Conservation (phyloP, 1,284 basidiomycete genomes). For the Megacollybia platyphylla region DNA sequence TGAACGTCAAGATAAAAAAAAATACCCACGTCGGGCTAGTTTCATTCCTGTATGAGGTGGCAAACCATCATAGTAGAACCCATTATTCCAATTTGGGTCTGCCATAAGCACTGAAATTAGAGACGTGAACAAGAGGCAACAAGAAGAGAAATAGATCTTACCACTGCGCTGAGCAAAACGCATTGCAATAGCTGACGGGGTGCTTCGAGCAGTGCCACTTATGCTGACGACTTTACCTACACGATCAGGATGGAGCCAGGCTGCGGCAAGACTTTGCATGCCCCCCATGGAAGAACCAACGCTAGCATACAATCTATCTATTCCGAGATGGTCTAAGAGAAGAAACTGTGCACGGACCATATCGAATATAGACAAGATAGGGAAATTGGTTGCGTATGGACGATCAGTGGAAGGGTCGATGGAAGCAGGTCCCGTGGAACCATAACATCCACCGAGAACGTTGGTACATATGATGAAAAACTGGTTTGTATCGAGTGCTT, state of each 20-base stretch:
- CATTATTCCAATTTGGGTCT: slow-evolving; percentile 98
- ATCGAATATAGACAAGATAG: slow-evolving; percentile 88
- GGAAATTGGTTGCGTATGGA: slow-evolving; percentile 86
- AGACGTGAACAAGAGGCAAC: slow-evolving; percentile 2
- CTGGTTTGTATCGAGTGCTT: slow-evolving; percentile 84
- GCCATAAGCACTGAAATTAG: slow-evolving; percentile 79
- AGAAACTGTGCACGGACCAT: slow-evolving; percentile 92
- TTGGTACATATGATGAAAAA: slow-evolving; percentile 97
- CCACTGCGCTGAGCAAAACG: slow-evolving; percentile 91
- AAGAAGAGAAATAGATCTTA: slow-evolving; percentile 22
- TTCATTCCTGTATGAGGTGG: slow-evolving; percentile 99
- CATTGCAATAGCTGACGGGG: slow-evolving; percentile 89
- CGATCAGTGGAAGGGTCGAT: slow-evolving; percentile 54
- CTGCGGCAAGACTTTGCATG: slow-evolving; percentile 96
- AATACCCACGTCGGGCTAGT: slow-evolving; percentile 77
- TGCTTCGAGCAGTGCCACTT: slow-evolving; percentile 86
- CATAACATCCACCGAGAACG: slow-evolving; percentile 95
- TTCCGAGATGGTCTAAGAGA: slow-evolving; percentile 77
- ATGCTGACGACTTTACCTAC: slow-evolving; percentile 88
- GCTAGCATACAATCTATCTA: slow-evolving; percentile 82
- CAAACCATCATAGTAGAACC: slow-evolving; percentile 92
- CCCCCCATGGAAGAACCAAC: slow-evolving; percentile 95
- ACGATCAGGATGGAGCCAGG: slow-evolving; percentile 83
- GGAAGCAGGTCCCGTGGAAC: slow-evolving; percentile 88
- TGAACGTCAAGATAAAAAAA: background rate